phyloP scores from a whole-genome alignment of 176 grass and related monocot species.

The Musa schizocarpa region DNA sequence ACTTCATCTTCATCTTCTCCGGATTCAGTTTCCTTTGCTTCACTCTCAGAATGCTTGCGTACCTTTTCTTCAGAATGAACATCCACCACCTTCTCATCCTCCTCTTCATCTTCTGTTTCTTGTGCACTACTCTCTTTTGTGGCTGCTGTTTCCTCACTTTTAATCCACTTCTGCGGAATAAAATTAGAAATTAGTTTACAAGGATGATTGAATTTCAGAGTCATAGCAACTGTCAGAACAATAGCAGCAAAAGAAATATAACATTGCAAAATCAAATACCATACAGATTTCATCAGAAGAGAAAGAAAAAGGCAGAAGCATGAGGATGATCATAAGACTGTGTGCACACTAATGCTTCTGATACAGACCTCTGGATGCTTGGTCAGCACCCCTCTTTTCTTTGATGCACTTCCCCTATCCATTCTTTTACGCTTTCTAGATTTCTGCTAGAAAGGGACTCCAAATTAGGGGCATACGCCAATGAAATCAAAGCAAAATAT shows the following conservation, averaged over 20 bases:
- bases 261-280: not conserved
- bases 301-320: too few relatives aligned
- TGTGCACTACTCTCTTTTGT: constrained; percentile 6
- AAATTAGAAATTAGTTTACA: not conserved
- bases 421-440: constrained; percentile 75
- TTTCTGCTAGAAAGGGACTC: constrained; percentile 31
- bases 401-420: constrained; percentile 41
- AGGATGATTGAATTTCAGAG: too few relatives aligned
- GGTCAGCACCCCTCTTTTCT: constrained; percentile 28
- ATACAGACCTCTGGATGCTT: constrained; percentile 57
- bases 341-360: not conserved
- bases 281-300: too few relatives aligned
- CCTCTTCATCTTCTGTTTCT: constrained; percentile 44
- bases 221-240: too few relatives aligned
- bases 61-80: constrained; percentile 29
- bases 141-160: constrained; percentile 10
- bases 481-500: not conserved
- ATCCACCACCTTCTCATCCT: constrained; percentile 24
- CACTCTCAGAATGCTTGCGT: constrained; percentile 27
- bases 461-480: too few relatives aligned
- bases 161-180: constrained; percentile 35
- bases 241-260: not conserved
- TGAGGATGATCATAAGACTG: too few relatives aligned
- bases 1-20: constrained; percentile 30
- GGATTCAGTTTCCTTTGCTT: constrained; percentile 42